Percentiles rank a stretch among this genome's conserved stretches.
Conservation (phyloP, 176 grass and related monocot species). For the Musa acuminata region DNA sequence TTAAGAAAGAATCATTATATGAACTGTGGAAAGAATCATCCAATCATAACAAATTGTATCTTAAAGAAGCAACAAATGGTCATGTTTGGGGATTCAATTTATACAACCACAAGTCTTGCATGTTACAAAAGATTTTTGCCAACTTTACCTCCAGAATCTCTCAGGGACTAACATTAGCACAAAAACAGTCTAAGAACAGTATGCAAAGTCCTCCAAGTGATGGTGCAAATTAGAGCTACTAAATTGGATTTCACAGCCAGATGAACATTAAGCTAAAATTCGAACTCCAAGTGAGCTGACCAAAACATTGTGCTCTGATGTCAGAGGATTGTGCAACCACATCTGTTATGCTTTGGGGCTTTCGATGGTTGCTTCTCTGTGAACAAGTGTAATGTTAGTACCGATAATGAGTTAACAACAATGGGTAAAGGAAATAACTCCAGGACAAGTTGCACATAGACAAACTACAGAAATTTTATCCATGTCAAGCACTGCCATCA, state of each 20-base stretch:
- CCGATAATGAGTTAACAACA: not conserved
- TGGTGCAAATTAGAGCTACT: not conserved
- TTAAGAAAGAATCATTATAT: too few species aligned
- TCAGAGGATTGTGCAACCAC: slow-evolving; percentile 7
- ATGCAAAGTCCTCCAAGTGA: not conserved
- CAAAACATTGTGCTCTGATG: not conserved
- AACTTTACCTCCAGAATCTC: not conserved
- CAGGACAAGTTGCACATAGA: not conserved
- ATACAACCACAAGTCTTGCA: not conserved
- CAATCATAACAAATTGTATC: too few species aligned
- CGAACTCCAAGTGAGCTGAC: not conserved
- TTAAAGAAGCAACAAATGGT: not conserved
- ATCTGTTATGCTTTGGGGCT: not conserved
- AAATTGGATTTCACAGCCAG: not conserved
- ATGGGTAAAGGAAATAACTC: not conserved
- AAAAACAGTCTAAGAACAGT: not conserved
- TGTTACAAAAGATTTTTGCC: not conserved
- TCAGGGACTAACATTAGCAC: not conserved
- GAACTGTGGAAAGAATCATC: too few species aligned
- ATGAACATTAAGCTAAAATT: not conserved
- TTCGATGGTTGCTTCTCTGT: not conserved
- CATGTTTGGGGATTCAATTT: not conserved
- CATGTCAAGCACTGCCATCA: not conserved
- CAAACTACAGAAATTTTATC: too few species aligned
- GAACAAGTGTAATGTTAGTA: not conserved